Conservation (phyloP, 495 filamentous ascomycete species). For the Annulohypoxylon moriforme region DNA sequence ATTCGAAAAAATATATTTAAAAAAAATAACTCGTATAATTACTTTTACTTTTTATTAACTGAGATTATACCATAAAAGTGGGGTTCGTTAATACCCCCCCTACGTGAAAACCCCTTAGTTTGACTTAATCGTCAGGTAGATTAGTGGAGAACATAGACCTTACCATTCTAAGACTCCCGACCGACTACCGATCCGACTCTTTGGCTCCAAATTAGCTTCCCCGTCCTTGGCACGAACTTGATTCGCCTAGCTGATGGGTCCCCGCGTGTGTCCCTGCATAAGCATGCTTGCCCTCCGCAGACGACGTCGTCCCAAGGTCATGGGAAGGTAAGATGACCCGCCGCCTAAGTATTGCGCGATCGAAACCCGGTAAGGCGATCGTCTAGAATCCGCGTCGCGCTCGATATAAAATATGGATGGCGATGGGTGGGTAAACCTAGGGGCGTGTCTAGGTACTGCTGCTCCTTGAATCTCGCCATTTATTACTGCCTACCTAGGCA, state of each 20-base stretch:
- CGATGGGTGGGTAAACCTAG: background rate
- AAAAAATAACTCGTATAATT: no score
- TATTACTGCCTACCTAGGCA: no score
- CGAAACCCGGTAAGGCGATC: conserved; percentile 8
- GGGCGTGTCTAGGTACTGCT: background rate
- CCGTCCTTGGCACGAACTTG: background rate
- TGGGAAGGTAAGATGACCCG: background rate
- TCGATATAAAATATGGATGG: background rate
- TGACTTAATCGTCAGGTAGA: background rate
- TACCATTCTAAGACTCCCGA: conserved; percentile 10
- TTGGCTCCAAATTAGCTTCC: conserved; percentile 10
- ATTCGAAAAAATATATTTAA: no score
- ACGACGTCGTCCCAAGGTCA: background rate
- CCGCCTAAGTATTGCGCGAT: conserved; percentile 9
- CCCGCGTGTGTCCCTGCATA: conserved; percentile 17
- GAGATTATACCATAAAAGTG: no score
- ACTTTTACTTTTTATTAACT: no score
- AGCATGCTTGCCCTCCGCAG: conserved; percentile 1
- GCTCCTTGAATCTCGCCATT: background rate
- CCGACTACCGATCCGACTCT: conserved; percentile 18
- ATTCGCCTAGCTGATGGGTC: background rate
- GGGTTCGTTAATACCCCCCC: no score
- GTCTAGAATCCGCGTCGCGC: background rate
- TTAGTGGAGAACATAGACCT: background rate
- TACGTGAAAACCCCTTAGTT: no score